Percentiles rank a stretch among this genome's conserved stretches.
Evolutionary conservation across 495 filamentous ascomycete species (phyloP).

Genomic region (Penicillium herquei): DNA sequence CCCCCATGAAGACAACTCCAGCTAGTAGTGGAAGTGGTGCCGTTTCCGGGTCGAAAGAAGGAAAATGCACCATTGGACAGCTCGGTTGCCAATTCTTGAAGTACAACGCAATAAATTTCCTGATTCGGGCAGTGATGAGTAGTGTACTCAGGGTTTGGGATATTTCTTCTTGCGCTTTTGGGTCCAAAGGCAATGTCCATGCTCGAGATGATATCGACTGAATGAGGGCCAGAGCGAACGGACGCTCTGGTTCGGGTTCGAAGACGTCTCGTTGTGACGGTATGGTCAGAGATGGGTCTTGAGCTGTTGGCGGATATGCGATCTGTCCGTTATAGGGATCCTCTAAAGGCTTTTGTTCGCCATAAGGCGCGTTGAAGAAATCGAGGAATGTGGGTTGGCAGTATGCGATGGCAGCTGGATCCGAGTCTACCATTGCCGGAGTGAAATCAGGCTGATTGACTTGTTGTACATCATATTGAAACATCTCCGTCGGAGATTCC

Average conservation of each 20-base stretch:
- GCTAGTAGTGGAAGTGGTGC: slow-evolving; percentile 38
- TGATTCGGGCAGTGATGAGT: slow-evolving; percentile 42
- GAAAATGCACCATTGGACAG: slow-evolving; percentile 40
- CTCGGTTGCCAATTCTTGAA: slow-evolving; percentile 49
- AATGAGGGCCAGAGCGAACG: slow-evolving; percentile 38
- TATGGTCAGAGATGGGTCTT: slow-evolving; percentile 20
- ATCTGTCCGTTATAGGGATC: slow-evolving; percentile 22
- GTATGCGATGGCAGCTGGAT: slow-evolving; percentile 30
- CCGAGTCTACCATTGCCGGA: slow-evolving; percentile 24
- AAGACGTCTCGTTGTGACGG: slow-evolving; percentile 19
- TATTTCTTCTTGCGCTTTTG: slow-evolving; percentile 41
- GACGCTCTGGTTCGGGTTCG: slow-evolving; percentile 38
- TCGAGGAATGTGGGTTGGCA: slow-evolving; percentile 30
- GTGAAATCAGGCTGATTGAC: slow-evolving; percentile 14
- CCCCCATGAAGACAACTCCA: slow-evolving; percentile 44
- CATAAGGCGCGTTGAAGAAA: slow-evolving; percentile 44
- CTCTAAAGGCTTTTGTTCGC: slow-evolving; percentile 27
- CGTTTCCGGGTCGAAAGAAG: slow-evolving; percentile 39
- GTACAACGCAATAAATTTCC: slow-evolving; percentile 40
- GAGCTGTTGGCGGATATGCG: slow-evolving; percentile 19
- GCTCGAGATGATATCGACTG: slow-evolving; percentile 37
- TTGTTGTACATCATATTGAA: slow-evolving; percentile 19
- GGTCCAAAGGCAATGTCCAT: slow-evolving; percentile 37
- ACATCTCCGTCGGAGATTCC: slow-evolving; percentile 1
- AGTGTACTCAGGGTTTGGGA: slow-evolving; percentile 37